A percentile compares a stretch with the other conserved stretches of the same genome.
Evolutionary conservation across 106 monocot genomes (phyloP).

Genomic region (Allium cepa): DNA sequence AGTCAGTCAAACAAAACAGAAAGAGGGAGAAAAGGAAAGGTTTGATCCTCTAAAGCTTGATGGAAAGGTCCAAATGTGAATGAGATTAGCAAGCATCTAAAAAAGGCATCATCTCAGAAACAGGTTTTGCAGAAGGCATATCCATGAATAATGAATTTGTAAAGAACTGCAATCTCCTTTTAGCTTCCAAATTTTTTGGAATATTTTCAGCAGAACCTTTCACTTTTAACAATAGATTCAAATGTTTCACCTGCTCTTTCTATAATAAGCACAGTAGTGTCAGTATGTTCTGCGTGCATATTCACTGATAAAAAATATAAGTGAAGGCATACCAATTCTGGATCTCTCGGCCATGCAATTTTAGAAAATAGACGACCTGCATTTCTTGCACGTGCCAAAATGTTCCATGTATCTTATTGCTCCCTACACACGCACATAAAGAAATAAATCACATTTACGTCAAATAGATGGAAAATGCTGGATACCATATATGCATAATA

Average conservation of each 20-base stretch:
- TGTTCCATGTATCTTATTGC: constrained; percentile 87
- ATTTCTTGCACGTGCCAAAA: constrained; percentile 73
- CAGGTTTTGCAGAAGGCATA: constrained; percentile 79
- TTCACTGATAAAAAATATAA: background rate
- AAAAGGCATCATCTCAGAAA: constrained; percentile 93
- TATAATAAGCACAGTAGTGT: constrained; percentile 20
- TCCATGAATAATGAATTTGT: constrained; percentile 95
- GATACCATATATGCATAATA: no score
- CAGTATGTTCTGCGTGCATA: background rate
- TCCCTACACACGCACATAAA: constrained; percentile 30
- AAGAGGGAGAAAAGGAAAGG: background rate
- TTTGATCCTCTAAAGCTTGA: background rate
- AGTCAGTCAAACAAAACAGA: background rate
- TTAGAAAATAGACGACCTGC: constrained; percentile 79
- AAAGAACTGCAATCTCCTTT: constrained; percentile 86
- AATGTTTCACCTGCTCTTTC: constrained; percentile 92
- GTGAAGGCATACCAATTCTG: constrained; percentile 53
- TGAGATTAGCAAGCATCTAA: constrained; percentile 37
- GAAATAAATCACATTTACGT: background rate
- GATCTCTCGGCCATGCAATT: constrained; percentile 80
- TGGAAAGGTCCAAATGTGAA: background rate
- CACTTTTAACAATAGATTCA: constrained; percentile 86
- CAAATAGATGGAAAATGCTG: no score
- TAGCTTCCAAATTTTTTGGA: constrained; percentile 94
- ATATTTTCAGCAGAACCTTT: constrained; percentile 88